Evolutionary conservation across 1,284 basidiomycete species (phyloP).

Genomic region (Schizophyllum amplum): DNA sequence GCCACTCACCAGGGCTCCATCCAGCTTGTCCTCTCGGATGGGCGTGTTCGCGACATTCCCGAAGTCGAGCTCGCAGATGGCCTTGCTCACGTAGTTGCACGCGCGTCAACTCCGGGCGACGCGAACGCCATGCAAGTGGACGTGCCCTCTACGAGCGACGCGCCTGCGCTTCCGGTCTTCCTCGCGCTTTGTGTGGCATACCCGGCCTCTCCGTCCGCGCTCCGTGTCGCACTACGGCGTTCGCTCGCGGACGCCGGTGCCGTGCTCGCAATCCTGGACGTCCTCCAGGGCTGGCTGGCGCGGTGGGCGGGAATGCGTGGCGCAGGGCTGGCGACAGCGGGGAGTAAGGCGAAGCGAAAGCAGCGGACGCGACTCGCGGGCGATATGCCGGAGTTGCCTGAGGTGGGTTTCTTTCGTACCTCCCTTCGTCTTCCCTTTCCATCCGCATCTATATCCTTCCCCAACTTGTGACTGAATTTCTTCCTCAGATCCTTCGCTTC

Average conservation of each 20-base stretch:
- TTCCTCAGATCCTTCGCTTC: slow-evolving; percentile 44
- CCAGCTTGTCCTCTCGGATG: slow-evolving; percentile 36
- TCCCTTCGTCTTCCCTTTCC: too few relatives aligned
- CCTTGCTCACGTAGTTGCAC: slow-evolving; percentile 34
- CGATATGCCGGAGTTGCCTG: slow-evolving; percentile 39
- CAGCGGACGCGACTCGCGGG: slow-evolving; percentile 25
- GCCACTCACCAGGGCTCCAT: slow-evolving; percentile 43
- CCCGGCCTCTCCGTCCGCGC: slow-evolving; percentile 38
- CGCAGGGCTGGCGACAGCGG: slow-evolving; percentile 26
- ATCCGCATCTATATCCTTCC: neutral
- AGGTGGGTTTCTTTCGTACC: too few relatives aligned
- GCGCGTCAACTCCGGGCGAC: slow-evolving; percentile 20
- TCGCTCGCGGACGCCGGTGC: slow-evolving; percentile 47
- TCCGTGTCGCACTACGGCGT: slow-evolving; percentile 49
- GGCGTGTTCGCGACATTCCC: slow-evolving; percentile 38
- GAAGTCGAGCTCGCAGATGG: slow-evolving; percentile 52
- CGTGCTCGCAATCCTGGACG: slow-evolving; percentile 38
- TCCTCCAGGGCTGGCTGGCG: slow-evolving; percentile 49
- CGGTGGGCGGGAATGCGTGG: slow-evolving; percentile 24
- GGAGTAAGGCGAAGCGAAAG: slow-evolving; percentile 27
- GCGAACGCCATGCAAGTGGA: slow-evolving; percentile 54
- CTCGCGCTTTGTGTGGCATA: slow-evolving; percentile 45
- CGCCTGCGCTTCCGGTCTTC: slow-evolving; percentile 40
- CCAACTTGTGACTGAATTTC: slow-evolving; percentile 34
- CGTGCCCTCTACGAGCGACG: slow-evolving; percentile 19